Evolutionary conservation across 306 rosid genomes (phyloP), one percentile per base, ranked within the genome.

Genomic region (Spatholobus suberectus): DNA sequence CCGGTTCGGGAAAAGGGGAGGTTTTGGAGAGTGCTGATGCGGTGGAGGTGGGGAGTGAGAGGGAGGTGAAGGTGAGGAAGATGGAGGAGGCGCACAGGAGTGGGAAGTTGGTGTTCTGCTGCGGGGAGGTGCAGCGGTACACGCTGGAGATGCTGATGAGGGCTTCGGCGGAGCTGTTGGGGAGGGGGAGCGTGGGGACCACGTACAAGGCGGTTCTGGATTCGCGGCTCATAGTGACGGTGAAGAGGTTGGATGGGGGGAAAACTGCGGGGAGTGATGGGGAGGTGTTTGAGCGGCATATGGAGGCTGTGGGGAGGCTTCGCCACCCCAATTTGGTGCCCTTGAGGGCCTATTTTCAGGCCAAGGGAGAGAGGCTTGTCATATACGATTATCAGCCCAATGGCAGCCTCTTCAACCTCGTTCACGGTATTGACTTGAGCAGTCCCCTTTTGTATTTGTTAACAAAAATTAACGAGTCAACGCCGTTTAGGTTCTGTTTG

Each of bases 121-220:
- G 83, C 5, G 96, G 97, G 38, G 96, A 95, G 88, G 83, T 78
- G 10, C 90, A 82, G 70, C 38, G 83, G 14, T 95, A 92, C 69
- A 90, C 87, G 57, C 74, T 93, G 89, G 98, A 95, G 71, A 92
- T 89, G 89, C 79, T 95, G 46, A 95, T 95, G 99, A 82, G 90
- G 35, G 99, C 93, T 6, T 93, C 99, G 52, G 99, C 99, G 21
- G 99, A 95, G 92, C 82, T 95, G 34, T 86, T 95, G 1, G 99
- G 98, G 1, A 89, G 98, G 49, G 99, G 99, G 18, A 87, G 86
- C 6, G 83, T 90, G 11, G 99, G 98, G 49, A 89, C 97, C 1
- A 95, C 99, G 4, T 95, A 95, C 84, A 95, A 95, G 86, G 99
- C 97, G 23, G 98, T 93, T 78, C 55, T 95, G 55, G 92, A 90